Percentiles rank a stretch among this genome's conserved stretches.
Conservation (phyloP, 2,329 filamentous ascomycete species). For the Orbilia javanica region DNA sequence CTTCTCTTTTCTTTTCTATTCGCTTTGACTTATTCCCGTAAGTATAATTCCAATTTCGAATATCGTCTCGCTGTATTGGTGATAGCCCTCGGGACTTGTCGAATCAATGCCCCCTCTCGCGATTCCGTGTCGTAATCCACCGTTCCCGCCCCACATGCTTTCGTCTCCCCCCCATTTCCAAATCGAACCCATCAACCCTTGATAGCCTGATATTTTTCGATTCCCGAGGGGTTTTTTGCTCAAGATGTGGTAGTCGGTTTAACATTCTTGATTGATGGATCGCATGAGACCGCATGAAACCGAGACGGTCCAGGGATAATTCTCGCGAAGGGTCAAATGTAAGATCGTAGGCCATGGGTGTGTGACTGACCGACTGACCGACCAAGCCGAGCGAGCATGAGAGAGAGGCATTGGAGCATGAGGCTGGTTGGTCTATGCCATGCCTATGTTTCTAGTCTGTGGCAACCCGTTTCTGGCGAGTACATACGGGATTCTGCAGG, state of each 20-base stretch:
- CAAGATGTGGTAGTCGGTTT: conserved; percentile 40
- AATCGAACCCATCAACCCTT: conserved; percentile 23
- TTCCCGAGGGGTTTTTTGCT: background rate
- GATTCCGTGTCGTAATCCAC: conserved; percentile 39
- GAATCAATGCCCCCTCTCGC: conserved; percentile 11
- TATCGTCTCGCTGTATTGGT: conserved; percentile 34
- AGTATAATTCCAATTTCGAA: conserved; percentile 17
- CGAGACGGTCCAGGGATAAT: conserved; percentile 36
- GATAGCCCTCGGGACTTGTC: conserved; percentile 31
- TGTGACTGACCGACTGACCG: background rate
- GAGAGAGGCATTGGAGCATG: conserved; percentile 28
- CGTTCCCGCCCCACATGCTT: conserved; percentile 32
- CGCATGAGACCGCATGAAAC: conserved; percentile 58
- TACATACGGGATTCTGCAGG: conserved; percentile 50
- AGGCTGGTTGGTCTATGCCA: conserved; percentile 16
- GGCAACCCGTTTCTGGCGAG: conserved; percentile 57
- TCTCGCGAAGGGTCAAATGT: conserved; percentile 1
- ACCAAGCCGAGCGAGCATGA: too few relatives aligned
- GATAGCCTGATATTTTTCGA: conserved; percentile 43
- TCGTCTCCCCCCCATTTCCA: conserved; percentile 6
- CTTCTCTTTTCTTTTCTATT: background rate
- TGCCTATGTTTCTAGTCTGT: conserved; percentile 27
- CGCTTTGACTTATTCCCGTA: background rate
- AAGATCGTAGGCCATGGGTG: background rate
- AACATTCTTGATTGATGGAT: conserved; percentile 57